A percentile compares a stretch with the other conserved stretches of the same genome.
These are phyloP conservation scores for Fusarium buharicum DNA, from an alignment of 2,329 filamentous ascomycete species.

Conservation along the genomic window DNA sequence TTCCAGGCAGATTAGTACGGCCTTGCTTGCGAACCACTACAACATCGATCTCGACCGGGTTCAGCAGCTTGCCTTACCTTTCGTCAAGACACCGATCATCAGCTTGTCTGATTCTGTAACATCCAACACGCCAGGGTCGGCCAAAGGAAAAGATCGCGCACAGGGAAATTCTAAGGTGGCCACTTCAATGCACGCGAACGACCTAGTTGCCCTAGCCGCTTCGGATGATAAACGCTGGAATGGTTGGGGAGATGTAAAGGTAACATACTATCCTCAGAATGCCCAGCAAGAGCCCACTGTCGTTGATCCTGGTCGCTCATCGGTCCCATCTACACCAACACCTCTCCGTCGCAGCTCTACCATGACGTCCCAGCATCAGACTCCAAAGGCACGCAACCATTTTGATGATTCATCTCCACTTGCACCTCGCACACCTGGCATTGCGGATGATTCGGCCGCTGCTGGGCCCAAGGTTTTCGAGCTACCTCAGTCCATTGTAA, in stretches of 20 bases:
- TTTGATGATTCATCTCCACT: slow-evolving; percentile 62
- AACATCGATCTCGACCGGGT: slow-evolving; percentile 82
- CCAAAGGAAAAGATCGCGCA: slow-evolving; percentile 81
- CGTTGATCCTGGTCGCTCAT: slow-evolving; percentile 51
- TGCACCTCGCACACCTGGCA: slow-evolving; percentile 55
- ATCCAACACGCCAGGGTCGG: slow-evolving; percentile 64
- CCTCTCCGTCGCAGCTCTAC: slow-evolving; percentile 77
- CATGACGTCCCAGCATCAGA: slow-evolving; percentile 55
- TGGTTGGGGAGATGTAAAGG: slow-evolving; percentile 81
- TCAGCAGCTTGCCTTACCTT: slow-evolving; percentile 83
- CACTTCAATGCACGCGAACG: slow-evolving; percentile 78
- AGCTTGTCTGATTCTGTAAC: slow-evolving; percentile 63
- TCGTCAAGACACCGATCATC: slow-evolving; percentile 74
- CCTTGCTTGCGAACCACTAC: slow-evolving; percentile 85
- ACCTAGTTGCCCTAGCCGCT: slow-evolving; percentile 80
- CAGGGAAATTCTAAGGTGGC: slow-evolving; percentile 57
- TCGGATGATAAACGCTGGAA: slow-evolving; percentile 70
- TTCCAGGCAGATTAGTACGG: slow-evolving; percentile 73
- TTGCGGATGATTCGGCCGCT: slow-evolving; percentile 48
- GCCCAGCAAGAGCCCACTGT: slow-evolving; percentile 39
- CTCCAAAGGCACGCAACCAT: slow-evolving; percentile 53
- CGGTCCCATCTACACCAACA: slow-evolving; percentile 76
- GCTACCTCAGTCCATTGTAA: slow-evolving; percentile 67
- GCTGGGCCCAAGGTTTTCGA: slow-evolving; percentile 70
- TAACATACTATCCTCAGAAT: slow-evolving; percentile 77